Conservation (phyloP, 148 eudicot genomes). For the Camellia sinensis region DNA sequence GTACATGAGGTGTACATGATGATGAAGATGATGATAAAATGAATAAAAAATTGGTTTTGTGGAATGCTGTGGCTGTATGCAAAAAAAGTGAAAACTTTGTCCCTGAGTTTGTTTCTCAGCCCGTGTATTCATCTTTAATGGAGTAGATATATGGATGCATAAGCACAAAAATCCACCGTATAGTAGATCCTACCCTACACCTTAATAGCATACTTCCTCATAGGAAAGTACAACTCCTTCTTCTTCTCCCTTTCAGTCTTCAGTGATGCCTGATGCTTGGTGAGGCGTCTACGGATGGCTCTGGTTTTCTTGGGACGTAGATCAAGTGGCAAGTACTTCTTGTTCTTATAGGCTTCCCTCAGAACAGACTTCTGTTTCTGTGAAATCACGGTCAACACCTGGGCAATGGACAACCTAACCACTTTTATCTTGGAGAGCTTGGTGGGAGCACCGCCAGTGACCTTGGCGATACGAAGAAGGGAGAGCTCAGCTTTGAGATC, state of each 20-base stretch:
- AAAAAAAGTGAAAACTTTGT: no score
- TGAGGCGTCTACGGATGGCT: slow-evolving; percentile 73
- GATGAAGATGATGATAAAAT: no score
- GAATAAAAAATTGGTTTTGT: no score
- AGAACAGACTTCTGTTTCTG: slow-evolving; percentile 75
- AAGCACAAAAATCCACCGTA: background rate
- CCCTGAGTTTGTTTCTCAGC: no score
- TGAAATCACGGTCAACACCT: slow-evolving; percentile 73
- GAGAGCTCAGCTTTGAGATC: slow-evolving; percentile 73
- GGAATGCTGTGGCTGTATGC: no score
- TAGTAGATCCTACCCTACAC: slow-evolving; percentile 37
- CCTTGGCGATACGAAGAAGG: slow-evolving; percentile 78
- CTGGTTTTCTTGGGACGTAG: slow-evolving; percentile 88
- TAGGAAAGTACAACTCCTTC: slow-evolving; percentile 64
- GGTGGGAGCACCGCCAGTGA: slow-evolving; percentile 85
- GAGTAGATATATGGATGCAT: background rate
- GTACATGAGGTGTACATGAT: no score
- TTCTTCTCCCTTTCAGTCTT: slow-evolving; percentile 75
- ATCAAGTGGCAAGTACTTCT: slow-evolving; percentile 79
- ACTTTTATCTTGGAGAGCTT: slow-evolving; percentile 84
- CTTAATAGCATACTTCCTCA: slow-evolving; percentile 78
- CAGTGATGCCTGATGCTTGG: slow-evolving; percentile 72
- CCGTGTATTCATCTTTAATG: no score
- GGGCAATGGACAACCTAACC: slow-evolving; percentile 74
- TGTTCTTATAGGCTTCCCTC: slow-evolving; percentile 73